phyloP scores from a whole-genome alignment of 129 eudicot genomes.

The Oenanthe sinensis region DNA sequence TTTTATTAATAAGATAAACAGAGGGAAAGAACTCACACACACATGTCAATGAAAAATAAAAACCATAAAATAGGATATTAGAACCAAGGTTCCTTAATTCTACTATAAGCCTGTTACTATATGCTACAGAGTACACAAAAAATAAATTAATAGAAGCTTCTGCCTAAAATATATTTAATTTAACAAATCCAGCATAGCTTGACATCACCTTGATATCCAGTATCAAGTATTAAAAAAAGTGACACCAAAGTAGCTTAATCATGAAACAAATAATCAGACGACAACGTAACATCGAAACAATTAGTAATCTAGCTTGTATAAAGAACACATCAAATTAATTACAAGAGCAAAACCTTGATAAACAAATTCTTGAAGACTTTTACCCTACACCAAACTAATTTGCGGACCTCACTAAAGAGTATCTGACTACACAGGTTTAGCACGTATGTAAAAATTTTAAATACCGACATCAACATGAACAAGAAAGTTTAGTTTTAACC shows the following conservation, averaged over 20 bases:
- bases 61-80: background rate
- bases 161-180: background rate
- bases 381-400: no score
- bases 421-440: no score
- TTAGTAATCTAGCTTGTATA: background rate
- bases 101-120: background rate
- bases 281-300: background rate
- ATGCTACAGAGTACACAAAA: background rate
- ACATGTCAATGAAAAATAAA: background rate
- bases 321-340: background rate
- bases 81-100: background rate
- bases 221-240: background rate
- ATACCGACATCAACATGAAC: background rate
- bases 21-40: background rate
- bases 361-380: no score
- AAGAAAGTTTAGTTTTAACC: background rate
- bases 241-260: background rate
- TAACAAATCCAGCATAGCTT: background rate
- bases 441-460: no score
- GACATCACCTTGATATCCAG: background rate
- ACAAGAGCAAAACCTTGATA: background rate
- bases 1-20: background rate
- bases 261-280: background rate
- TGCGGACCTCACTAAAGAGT: no score
- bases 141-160: background rate